Evolutionary conservation across 495 filamentous ascomycete species (phyloP), one percentile per base, ranked within the genome.

Genomic region (Neurospora sp.): DNA sequence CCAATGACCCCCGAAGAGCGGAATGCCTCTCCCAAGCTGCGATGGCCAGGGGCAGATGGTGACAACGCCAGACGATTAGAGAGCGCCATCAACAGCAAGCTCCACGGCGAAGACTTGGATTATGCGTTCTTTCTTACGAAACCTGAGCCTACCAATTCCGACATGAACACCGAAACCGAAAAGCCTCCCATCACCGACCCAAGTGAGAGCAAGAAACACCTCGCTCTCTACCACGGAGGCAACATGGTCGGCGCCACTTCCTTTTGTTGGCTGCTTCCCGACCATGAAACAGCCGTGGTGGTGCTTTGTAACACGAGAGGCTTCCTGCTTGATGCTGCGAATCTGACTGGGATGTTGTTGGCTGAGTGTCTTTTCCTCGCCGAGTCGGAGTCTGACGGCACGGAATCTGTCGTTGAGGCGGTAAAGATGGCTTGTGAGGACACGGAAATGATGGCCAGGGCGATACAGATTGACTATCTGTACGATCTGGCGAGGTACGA

Each of bases 161-260:
- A 7, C 2, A 14, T 27, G 1, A 59, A 14, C 20, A 54, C 20
- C 10, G 20, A 54, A 7, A 27, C 23, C 20, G 20, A 27, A 7
- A 59, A 27, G 48, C 11, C 46, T 4, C 20, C 54, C 3, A 8
- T 37, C 54, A 66, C 2, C 0, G 54, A 66, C 2, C 54, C 54
- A 9, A 31, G 48, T 11, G 12, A 66, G 3, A 35, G 14, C 12
- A 41, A 38, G 4, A 69, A 69, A 39, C 39, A 70, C 0, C 77
- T 78, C 4, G 75, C 73, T 6, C 71, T 78, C 37, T 72, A 70
- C 72, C 77, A 78, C 71, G 77, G 77, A 3, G 77, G 76, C 35
- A 78, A 78, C 72, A 78, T 78, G 77, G 59, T 78, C 23, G 77
- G 77, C 31, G 75, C 75, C 1, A 78, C 75, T 2, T 78, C 77